phyloP scores from a whole-genome alignment of 73 alveolate species.

The Paramecium sexaurelia region DNA sequence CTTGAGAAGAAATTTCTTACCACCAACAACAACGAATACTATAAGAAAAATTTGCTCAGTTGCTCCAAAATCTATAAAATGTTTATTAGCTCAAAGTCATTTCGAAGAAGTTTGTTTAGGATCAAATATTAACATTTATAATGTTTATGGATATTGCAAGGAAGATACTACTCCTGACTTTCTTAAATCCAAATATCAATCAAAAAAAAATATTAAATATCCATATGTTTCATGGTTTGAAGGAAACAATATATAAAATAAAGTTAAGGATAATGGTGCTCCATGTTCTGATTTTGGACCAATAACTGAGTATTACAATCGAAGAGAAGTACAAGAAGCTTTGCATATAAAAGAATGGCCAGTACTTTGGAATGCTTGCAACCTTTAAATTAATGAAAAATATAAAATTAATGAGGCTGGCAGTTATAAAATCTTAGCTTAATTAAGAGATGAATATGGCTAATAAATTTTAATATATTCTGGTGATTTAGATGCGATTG shows the following conservation, averaged over 20 bases:
- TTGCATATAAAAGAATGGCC: neutral
- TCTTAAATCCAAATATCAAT: neutral
- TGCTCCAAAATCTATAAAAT: neutral
- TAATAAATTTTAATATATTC: constrained; percentile 75
- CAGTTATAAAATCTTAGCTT: constrained; percentile 71
- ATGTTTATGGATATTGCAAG: constrained; percentile 39
- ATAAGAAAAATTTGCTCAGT: neutral
- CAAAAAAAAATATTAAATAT: neutral
- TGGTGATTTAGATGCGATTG: constrained; percentile 84
- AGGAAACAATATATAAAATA: neutral
- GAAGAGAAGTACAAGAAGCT: neutral
- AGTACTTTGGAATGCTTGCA: constrained; percentile 41
- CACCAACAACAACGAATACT: neutral
- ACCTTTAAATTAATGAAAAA: neutral
- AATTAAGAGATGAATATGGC: constrained; percentile 52
- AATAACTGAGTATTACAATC: constrained; percentile 7
- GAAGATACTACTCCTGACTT: constrained; percentile 3
- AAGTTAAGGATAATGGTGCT: constrained; percentile 5
- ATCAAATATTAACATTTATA: constrained; percentile 25
- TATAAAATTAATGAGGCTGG: constrained; percentile 46
- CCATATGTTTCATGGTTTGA: constrained; percentile 33
- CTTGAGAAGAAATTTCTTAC: neutral
- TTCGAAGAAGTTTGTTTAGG: neutral
- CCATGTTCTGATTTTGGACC: constrained; percentile 74
- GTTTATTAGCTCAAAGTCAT: neutral